Evolutionary conservation across 202 grass and related monocot genomes (phyloP).

Genomic region (Bolboschoenoplectus hybrid): DNA sequence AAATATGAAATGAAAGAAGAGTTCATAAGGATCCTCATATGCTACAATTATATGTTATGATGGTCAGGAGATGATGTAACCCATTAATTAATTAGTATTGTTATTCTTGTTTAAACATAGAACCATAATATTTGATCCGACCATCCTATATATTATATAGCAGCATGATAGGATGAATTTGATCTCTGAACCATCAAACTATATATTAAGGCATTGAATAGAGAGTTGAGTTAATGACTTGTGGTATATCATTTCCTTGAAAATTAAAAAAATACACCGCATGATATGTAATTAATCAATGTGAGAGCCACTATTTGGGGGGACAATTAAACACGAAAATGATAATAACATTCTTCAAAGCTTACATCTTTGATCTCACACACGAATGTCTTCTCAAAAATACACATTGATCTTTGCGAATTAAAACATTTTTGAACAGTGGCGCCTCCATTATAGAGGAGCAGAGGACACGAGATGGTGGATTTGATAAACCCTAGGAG

Average conservation of each 20-base stretch:
- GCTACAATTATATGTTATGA: too few relatives aligned
- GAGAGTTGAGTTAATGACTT: neutral
- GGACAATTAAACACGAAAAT: conserved; percentile 30
- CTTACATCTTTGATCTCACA: conserved; percentile 17
- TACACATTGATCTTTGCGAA: neutral
- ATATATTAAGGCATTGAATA: too few relatives aligned
- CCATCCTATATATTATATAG: too few relatives aligned
- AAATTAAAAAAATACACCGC: neutral
- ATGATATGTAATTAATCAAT: conserved; percentile 8
- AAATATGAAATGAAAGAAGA: too few relatives aligned
- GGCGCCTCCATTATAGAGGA: conserved; percentile 27
- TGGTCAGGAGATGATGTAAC: too few relatives aligned
- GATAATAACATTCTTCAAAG: conserved; percentile 42
- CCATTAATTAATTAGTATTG: too few relatives aligned
- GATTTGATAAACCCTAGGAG: conserved; percentile 48
- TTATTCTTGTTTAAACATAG: too few relatives aligned
- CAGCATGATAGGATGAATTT: too few relatives aligned
- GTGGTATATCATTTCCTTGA: neutral
- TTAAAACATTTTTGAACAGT: conserved; percentile 30
- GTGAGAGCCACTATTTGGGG: neutral
- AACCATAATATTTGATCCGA: too few relatives aligned
- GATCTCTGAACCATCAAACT: too few relatives aligned
- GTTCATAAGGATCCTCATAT: too few relatives aligned
- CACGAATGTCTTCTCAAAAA: conserved; percentile 27
- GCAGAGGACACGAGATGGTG: conserved; percentile 41